phyloP scores from a whole-genome alignment of 2,329 filamentous ascomycete species.

The Phialophora verrucosa region DNA sequence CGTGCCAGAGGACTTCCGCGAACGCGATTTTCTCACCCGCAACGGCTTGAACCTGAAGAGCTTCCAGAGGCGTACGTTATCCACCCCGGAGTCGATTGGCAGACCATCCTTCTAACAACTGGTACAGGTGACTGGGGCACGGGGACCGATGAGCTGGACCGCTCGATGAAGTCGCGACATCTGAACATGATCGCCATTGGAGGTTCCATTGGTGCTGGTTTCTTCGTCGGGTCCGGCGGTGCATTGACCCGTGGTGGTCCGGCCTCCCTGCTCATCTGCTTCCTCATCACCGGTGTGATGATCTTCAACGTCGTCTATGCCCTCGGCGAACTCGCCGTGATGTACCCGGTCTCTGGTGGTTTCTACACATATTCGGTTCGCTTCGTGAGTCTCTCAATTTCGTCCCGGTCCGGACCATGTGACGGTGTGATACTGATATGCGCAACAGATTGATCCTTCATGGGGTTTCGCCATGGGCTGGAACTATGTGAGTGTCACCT shows the following conservation, averaged over 20 bases:
- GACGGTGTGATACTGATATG: background rate
- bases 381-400: conserved; percentile 68
- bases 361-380: conserved; percentile 91
- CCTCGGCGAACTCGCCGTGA: conserved; percentile 85
- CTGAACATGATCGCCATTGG: conserved; percentile 69
- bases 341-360: conserved; percentile 88
- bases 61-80: conserved; percentile 38
- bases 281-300: conserved; percentile 80
- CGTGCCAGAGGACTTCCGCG: conserved; percentile 28
- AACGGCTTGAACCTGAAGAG: conserved; percentile 39
- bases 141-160: conserved; percentile 27
- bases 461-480: conserved; percentile 54
- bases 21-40: conserved; percentile 39
- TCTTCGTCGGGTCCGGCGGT: conserved; percentile 82
- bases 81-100: background rate
- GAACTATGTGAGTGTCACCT: conserved; percentile 57
- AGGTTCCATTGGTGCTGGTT: conserved; percentile 67
- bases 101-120: conserved; percentile 11
- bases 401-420: background rate
- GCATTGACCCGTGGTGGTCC: conserved; percentile 73
- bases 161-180: conserved; percentile 55
- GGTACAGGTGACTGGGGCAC: conserved; percentile 22
- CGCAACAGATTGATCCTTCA: conserved; percentile 69
- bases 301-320: conserved; percentile 90
- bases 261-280: conserved; percentile 78